phyloP scores from a whole-genome alignment of 208 protist genomes.

The Crithidia mellificae region DNA sequence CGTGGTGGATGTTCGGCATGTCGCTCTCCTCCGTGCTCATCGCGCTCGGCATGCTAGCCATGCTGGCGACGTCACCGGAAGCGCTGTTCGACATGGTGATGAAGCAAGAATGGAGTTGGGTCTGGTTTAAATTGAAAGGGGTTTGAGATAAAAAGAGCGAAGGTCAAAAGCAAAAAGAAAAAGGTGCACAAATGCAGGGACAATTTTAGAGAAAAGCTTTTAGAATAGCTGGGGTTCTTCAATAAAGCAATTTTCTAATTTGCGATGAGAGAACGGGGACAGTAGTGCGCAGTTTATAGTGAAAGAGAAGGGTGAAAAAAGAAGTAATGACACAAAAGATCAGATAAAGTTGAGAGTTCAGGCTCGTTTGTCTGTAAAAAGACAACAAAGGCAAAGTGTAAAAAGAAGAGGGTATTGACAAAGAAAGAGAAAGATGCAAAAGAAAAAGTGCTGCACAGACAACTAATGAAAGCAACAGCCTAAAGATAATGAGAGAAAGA shows the following conservation, averaged over 20 bases:
- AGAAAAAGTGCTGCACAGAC: background rate
- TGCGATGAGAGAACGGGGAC: too few relatives aligned
- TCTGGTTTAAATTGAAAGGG: too few relatives aligned
- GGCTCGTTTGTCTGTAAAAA: background rate
- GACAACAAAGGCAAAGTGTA: background rate
- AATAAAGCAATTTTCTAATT: too few relatives aligned
- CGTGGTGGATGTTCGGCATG: conserved; percentile 45
- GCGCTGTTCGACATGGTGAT: conserved; percentile 10
- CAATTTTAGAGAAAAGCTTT: too few relatives aligned
- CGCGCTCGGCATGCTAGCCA: conserved; percentile 42
- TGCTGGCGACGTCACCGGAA: conserved; percentile 25
- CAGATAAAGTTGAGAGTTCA: conserved; percentile 3
- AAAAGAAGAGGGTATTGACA: too few relatives aligned
- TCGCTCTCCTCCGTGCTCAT: conserved; percentile 33
- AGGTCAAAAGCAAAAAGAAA: conserved; percentile 10
- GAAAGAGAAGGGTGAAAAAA: background rate
- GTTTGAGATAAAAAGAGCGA: background rate
- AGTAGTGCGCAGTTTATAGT: too few relatives aligned
- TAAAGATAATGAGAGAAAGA: background rate
- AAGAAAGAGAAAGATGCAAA: too few relatives aligned
- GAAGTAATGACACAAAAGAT: conserved; percentile 13
- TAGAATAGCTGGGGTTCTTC: too few relatives aligned
- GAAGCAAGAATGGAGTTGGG: background rate
- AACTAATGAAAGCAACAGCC: background rate
- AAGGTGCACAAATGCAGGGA: too few relatives aligned